These are phyloP conservation scores for Murraya koenigii DNA, from an alignment of 345 rosid genomes.

Conservation along the genomic window DNA sequence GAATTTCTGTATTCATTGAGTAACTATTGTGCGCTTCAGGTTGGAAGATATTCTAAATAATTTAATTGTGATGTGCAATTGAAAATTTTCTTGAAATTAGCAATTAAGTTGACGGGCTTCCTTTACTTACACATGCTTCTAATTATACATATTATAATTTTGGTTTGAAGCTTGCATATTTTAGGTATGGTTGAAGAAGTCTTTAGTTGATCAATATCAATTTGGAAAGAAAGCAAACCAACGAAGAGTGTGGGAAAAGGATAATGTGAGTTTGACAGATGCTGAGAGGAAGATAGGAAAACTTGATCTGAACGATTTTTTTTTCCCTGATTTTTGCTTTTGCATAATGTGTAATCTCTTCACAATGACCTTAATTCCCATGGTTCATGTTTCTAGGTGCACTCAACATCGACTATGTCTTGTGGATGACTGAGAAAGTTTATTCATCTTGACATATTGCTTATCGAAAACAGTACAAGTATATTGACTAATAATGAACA, in stretches of 20 bases:
- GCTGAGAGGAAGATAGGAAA: not conserved
- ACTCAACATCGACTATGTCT: not conserved
- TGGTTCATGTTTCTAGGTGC: not conserved
- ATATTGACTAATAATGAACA: not conserved
- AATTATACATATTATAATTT: not conserved
- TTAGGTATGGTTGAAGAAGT: not conserved
- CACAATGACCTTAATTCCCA: not conserved
- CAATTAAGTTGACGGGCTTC: not conserved
- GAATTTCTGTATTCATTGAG: slow-evolving; percentile 88
- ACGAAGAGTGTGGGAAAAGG: not conserved
- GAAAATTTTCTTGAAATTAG: slow-evolving; percentile 9
- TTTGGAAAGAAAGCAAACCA: not conserved
- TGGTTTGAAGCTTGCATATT: not conserved
- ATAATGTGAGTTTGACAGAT: not conserved
- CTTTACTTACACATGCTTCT: not conserved
- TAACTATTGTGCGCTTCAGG: slow-evolving; percentile 98
- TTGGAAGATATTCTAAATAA: slow-evolving; percentile 21
- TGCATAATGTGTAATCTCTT: not conserved
- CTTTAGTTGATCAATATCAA: not conserved
- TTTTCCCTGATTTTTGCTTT: not conserved
- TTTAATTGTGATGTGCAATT: not conserved
- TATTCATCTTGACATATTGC: not conserved
- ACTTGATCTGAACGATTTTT: not conserved
- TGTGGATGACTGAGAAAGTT: not conserved
- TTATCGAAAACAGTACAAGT: not conserved